Percentiles rank a stretch among this genome's conserved stretches.
phyloP scores from a whole-genome alignment of 306 rosid genomes.

The Quercus ilex region DNA sequence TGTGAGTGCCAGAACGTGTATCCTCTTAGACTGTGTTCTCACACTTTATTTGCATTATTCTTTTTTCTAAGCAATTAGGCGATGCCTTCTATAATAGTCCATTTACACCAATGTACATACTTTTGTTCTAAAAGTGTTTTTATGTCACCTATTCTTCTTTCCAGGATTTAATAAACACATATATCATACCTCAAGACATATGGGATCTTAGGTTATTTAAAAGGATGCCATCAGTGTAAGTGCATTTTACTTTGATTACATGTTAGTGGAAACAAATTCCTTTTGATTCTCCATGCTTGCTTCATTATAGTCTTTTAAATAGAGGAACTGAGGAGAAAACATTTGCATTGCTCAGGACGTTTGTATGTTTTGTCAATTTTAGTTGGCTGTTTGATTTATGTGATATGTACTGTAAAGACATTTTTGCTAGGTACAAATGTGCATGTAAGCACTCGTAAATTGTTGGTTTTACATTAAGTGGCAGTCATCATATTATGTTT shows the following conservation, averaged over 20 bases:
- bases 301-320: too few species aligned
- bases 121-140: conserved; percentile 6
- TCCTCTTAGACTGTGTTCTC: neutral
- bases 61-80: neutral
- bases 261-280: neutral
- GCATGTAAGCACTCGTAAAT: neutral
- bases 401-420: neutral
- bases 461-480: neutral
- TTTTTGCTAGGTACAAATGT: neutral
- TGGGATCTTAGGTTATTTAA: conserved; percentile 91
- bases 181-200: conserved; percentile 76
- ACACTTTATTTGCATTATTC: neutral
- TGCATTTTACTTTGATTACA: conserved; percentile 20
- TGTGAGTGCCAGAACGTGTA: conserved; percentile 50
- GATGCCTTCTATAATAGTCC: neutral
- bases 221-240: conserved; percentile 69
- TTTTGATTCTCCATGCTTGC: neutral
- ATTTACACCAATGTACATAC: neutral
- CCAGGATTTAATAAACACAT: conserved; percentile 60
- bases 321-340: too few species aligned
- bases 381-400: neutral
- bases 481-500: neutral
- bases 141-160: conserved; percentile 27
- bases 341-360: neutral
- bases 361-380: neutral